These are phyloP conservation scores for Paulownia fortunei DNA, from an alignment of 257 asterid genomes.

Conservation along the genomic window DNA sequence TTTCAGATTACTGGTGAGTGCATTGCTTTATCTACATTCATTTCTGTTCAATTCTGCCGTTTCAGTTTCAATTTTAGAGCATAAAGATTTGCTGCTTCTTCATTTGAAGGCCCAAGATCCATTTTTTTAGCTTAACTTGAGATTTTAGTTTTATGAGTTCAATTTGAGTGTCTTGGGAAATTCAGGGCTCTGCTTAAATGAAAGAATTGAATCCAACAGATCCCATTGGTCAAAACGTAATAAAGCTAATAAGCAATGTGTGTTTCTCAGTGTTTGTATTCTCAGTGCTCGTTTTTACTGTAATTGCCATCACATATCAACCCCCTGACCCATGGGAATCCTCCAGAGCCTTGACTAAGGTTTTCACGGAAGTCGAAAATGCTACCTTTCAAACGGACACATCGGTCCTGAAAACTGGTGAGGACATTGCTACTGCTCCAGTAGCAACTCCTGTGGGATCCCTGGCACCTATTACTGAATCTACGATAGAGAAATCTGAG, in stretches of 20 bases:
- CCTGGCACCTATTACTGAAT: conserved; percentile 56
- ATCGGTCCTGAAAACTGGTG: conserved; percentile 93
- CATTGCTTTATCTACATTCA: background rate
- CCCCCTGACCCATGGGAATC: conserved; percentile 99
- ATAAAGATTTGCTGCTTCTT: conserved; percentile 15
- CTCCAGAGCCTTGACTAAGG: conserved; percentile 84
- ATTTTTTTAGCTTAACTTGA: conserved; percentile 2
- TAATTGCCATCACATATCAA: conserved; percentile 92
- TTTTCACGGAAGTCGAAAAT: conserved; percentile 76
- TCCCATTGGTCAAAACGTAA: conserved; percentile 85
- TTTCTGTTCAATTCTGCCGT: background rate
- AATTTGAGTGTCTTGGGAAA: conserved; percentile 40
- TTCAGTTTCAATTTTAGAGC: conserved; percentile 19
- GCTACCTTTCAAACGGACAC: conserved; percentile 85
- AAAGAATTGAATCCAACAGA: conserved; percentile 74
- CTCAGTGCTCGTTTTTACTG: conserved; percentile 84
- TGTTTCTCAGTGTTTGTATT: conserved; percentile 95
- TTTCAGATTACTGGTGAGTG: conserved; percentile 35
- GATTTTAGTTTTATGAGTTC: conserved; percentile 19
- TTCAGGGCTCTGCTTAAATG: conserved; percentile 45
- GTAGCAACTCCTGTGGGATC: conserved; percentile 45
- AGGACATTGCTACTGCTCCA: conserved; percentile 72
- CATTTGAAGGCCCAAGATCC: conserved; percentile 35
- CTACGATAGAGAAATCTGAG: conserved; percentile 67
- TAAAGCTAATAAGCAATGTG: conserved; percentile 84